These are phyloP conservation scores for Alternaria atra DNA, from an alignment of 2,329 filamentous ascomycete species.

Conservation along the genomic window DNA sequence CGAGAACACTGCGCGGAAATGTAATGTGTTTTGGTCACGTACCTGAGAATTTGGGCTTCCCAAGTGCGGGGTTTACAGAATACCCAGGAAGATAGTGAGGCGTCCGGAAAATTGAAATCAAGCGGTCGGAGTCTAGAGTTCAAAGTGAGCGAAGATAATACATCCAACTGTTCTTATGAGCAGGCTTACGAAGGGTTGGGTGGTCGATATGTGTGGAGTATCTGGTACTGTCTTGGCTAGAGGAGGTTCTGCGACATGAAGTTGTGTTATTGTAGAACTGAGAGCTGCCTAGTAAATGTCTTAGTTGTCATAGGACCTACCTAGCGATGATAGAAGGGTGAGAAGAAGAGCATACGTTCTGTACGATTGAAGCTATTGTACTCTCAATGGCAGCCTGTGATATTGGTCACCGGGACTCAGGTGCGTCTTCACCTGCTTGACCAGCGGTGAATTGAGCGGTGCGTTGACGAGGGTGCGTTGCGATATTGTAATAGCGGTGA, in stretches of 20 bases:
- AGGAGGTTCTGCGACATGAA: not conserved
- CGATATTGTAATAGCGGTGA: not conserved
- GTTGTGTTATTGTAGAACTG: not conserved
- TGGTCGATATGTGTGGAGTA: not conserved
- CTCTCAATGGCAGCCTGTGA: constrained; percentile 8
- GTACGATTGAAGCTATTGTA: constrained; percentile 13
- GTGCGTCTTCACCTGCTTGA: constrained; percentile 8
- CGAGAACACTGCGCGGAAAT: constrained; percentile 6
- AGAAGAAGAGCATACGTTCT: constrained; percentile 8
- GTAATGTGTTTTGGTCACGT: constrained; percentile 16
- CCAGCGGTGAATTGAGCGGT: constrained; percentile 21
- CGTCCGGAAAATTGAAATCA: not conserved
- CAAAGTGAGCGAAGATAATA: not conserved
- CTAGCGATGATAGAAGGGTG: constrained; percentile 3
- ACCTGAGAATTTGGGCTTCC: constrained; percentile 10
- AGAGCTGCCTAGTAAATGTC: constrained; percentile 19
- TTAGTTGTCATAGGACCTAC: not conserved
- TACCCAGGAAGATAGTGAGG: not conserved
- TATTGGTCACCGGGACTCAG: constrained; percentile 6
- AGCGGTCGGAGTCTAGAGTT: not conserved
- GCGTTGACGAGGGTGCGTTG: constrained; percentile 4
- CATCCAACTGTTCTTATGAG: not conserved
- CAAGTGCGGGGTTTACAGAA: not conserved
- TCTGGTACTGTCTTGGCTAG: not conserved
- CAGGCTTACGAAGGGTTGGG: not conserved